phyloP scores from a whole-genome alignment of 495 filamentous ascomycete species.

The Penicillium odoratum region DNA sequence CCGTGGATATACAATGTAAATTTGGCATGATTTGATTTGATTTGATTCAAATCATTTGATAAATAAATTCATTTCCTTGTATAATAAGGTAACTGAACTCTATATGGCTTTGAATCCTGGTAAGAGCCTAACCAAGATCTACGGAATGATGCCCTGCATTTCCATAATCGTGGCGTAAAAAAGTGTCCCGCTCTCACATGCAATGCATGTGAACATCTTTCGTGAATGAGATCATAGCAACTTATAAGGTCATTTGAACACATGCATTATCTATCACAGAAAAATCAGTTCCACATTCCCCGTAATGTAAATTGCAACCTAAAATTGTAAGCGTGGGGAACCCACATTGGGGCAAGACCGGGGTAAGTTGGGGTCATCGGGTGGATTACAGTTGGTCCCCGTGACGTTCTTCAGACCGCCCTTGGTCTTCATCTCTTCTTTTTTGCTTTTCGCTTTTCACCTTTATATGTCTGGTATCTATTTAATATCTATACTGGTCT shows the following conservation, averaged over 20 bases:
- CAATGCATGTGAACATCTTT: slow-evolving; percentile 17
- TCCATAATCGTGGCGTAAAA: background rate
- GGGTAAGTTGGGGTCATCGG: slow-evolving; percentile 21
- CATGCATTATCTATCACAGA: background rate
- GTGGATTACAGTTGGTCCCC: slow-evolving; percentile 14
- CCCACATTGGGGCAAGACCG: background rate
- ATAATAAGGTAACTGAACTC: background rate
- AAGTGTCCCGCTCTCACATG: slow-evolving; percentile 18
- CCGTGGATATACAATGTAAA: slow-evolving; percentile 7
- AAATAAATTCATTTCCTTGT: background rate
- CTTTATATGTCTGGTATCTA: background rate
- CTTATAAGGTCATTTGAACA: background rate
- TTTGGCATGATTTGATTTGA: background rate
- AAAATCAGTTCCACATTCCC: background rate
- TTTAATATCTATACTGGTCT: background rate
- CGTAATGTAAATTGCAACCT: background rate
- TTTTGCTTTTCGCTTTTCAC: slow-evolving; percentile 1
- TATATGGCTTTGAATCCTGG: background rate
- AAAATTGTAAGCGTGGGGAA: slow-evolving; percentile 5
- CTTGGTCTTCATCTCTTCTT: slow-evolving; percentile 3
- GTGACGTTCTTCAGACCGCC: slow-evolving; percentile 32
- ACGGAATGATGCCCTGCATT: background rate
- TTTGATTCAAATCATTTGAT: background rate
- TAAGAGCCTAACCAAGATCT: background rate
- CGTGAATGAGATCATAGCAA: background rate